These are phyloP conservation scores for Sarocladiaceae sp. DNA, from an alignment of 2,329 filamentous ascomycete genomes.

Conservation along the genomic window DNA sequence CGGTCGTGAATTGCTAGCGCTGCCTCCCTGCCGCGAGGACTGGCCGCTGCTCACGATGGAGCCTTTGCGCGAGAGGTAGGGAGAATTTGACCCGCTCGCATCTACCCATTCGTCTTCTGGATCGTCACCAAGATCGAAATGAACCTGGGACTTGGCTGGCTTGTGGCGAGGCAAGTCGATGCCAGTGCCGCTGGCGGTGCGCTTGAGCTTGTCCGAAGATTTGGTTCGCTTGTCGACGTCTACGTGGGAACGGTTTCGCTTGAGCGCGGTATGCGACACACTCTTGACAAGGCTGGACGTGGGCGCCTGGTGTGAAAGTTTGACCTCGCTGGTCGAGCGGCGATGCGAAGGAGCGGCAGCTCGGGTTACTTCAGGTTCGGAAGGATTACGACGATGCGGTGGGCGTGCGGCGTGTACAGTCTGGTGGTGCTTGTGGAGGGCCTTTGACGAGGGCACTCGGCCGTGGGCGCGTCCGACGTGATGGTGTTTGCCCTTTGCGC, in stretches of 20 bases:
- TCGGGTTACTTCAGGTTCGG: constrained; percentile 13
- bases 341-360: constrained; percentile 29
- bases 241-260: constrained; percentile 54
- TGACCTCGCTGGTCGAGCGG: constrained; percentile 44
- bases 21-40: constrained; percentile 34
- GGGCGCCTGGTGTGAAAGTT: constrained; percentile 39
- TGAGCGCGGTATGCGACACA: constrained; percentile 46
- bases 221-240: constrained; percentile 48
- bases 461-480: constrained; percentile 41
- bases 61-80: constrained; percentile 40
- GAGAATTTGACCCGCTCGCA: constrained; percentile 57
- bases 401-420: constrained; percentile 13
- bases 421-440: constrained; percentile 35
- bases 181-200: constrained; percentile 43
- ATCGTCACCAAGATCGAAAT: constrained; percentile 53
- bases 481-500: constrained; percentile 23
- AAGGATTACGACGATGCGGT: constrained; percentile 18
- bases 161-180: constrained; percentile 35
- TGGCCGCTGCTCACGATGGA: constrained; percentile 45
- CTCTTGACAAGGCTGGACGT: constrained; percentile 45
- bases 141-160: constrained; percentile 44
- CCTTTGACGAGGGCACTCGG: constrained; percentile 47
- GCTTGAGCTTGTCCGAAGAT: constrained; percentile 46
- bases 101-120: constrained; percentile 61
- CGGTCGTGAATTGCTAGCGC: constrained; percentile 27